Evolutionary conservation across 371 early-diverging fungal species (phyloP).

Genomic region (Syncephalastrum racemosum): DNA sequence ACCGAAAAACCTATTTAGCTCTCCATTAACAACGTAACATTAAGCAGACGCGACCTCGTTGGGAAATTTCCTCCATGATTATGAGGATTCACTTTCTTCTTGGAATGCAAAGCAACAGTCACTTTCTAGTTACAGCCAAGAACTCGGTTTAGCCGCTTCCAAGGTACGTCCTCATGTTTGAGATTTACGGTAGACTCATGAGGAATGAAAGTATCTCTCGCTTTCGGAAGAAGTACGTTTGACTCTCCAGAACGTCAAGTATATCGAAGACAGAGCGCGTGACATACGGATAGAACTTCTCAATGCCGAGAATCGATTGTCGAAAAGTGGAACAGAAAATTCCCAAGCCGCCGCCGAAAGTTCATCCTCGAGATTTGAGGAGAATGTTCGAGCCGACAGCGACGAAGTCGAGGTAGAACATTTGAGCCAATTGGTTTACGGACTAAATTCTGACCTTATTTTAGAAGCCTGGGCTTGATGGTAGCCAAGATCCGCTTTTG

Average conservation of each 20-base stretch:
- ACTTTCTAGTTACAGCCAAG: conserved; percentile 1
- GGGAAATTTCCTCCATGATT: conserved; percentile 1
- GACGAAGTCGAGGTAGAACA: neutral
- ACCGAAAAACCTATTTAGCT: too few relatives aligned
- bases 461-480: neutral
- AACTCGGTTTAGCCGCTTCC: conserved; percentile 2
- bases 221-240: conserved; percentile 7
- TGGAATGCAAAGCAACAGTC: conserved; percentile 13
- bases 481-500: conserved; percentile 19
- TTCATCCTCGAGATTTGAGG: neutral
- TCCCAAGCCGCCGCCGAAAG: neutral
- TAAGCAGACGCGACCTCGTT: too few relatives aligned
- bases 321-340: neutral
- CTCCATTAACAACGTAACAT: too few relatives aligned
- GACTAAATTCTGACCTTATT: neutral
- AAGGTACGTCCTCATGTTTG: conserved; percentile 5
- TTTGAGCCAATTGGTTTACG: too few relatives aligned
- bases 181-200: too few relatives aligned
- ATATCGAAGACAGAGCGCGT: conserved; percentile 9
- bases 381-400: neutral
- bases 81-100: conserved; percentile 8
- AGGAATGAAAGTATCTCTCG: neutral
- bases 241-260: neutral
- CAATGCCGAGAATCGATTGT: conserved; percentile 16
- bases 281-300: conserved; percentile 13